A percentile compares a stretch with the other conserved stretches of the same genome.
These are phyloP conservation scores for Capsaspora owczarzaki DNA, from an alignment of 78 protist genomes.

Conservation along the genomic window DNA sequence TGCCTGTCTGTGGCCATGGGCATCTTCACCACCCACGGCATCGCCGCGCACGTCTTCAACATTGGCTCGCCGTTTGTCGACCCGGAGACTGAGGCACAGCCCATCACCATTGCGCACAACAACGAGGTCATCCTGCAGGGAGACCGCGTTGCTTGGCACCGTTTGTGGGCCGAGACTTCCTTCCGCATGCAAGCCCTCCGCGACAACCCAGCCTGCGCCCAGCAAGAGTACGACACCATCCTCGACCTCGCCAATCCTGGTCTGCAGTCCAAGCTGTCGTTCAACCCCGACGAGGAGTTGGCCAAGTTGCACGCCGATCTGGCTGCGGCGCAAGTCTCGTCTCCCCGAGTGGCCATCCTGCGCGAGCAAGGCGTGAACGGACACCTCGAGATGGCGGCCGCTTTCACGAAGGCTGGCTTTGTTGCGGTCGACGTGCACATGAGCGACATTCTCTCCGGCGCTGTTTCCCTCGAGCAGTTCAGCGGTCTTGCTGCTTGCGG, in stretches of 20 bases:
- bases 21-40: constrained; percentile 18
- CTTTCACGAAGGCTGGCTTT: constrained; percentile 75
- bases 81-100: no score
- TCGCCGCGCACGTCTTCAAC: neutral
- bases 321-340: neutral
- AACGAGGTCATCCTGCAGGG: neutral
- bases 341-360: constrained; percentile 68
- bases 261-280: constrained; percentile 1
- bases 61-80: neutral
- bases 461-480: constrained; percentile 46
- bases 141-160: constrained; percentile 14
- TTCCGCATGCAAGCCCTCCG: constrained; percentile 62
- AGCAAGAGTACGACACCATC: constrained; percentile 40
- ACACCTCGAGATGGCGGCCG: constrained; percentile 81
- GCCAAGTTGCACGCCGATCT: neutral
- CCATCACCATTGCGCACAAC: neutral
- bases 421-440: constrained; percentile 51
- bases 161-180: constrained; percentile 70
- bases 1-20: neutral
- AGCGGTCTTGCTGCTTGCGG: constrained; percentile 83
- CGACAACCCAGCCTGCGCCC: constrained; percentile 59
- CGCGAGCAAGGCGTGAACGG: constrained; percentile 89
- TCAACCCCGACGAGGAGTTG: neutral
- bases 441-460: constrained; percentile 54
- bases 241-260: constrained; percentile 19